Evolutionary conservation across 1,284 basidiomycete genomes (phyloP).

Genomic region (Vanrija sp.): DNA sequence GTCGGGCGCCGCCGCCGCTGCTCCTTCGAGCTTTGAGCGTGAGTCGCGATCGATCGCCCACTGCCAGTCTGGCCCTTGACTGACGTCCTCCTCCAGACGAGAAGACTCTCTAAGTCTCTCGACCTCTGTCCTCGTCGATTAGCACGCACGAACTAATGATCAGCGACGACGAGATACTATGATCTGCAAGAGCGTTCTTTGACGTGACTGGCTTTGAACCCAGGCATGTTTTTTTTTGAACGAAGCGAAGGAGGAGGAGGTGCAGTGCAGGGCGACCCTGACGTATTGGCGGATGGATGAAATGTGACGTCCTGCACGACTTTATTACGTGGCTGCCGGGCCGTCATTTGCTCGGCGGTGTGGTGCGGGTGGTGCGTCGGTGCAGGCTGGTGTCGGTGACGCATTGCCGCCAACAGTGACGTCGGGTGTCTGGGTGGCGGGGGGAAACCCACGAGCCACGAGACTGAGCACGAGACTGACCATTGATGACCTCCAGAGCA

Average conservation of each 20-base stretch:
- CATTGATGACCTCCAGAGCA: too few relatives aligned
- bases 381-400: too few relatives aligned
- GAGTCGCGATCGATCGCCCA: slow-evolving; percentile 12
- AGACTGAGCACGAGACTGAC: too few relatives aligned
- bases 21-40: slow-evolving; percentile 43
- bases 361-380: not conserved
- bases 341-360: not conserved
- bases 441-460: too few relatives aligned
- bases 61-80: not conserved
- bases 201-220: not conserved
- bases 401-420: too few relatives aligned
- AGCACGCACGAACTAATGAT: slow-evolving; percentile 4
- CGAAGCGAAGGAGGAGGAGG: not conserved
- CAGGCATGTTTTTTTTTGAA: not conserved
- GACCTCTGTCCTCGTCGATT: too few relatives aligned
- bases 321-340: not conserved
- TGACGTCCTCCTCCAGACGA: slow-evolving; percentile 24
- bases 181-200: slow-evolving; percentile 5
- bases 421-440: too few relatives aligned
- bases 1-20: slow-evolving; percentile 14
- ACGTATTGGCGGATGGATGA: slow-evolving; percentile 5
- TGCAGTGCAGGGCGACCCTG: not conserved
- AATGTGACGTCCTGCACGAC: not conserved
- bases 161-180: slow-evolving; percentile 9
- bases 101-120: slow-evolving; percentile 32